Evolutionary conservation across 2,329 filamentous ascomycete species (phyloP).

Genomic region (Calonectria honghensis): DNA sequence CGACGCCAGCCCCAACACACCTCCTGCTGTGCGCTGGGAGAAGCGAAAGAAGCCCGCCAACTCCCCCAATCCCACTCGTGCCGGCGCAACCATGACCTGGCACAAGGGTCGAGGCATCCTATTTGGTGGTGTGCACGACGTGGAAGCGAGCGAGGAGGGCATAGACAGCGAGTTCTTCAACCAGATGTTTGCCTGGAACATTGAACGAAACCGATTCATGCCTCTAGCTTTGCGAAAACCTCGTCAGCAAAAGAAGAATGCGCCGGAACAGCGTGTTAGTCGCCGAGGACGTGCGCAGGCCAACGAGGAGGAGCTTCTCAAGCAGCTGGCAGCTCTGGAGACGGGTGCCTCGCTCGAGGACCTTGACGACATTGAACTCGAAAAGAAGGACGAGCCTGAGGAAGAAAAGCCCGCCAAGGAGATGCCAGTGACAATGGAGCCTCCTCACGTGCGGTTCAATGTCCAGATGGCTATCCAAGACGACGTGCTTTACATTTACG

Average conservation of each 20-base stretch:
- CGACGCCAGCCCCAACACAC: conserved; percentile 79
- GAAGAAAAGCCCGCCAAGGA: conserved; percentile 76
- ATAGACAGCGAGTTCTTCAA: conserved; percentile 99
- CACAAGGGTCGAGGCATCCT: conserved; percentile 95
- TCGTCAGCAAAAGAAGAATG: conserved; percentile 77
- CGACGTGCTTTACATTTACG: conserved; percentile 94
- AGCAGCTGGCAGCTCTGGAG: conserved; percentile 90
- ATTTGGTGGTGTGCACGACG: conserved; percentile 96
- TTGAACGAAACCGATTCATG: conserved; percentile 97
- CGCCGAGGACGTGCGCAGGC: conserved; percentile 87
- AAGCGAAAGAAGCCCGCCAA: conserved; percentile 94
- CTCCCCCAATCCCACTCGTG: conserved; percentile 86
- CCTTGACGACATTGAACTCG: conserved; percentile 69
- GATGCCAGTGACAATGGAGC: conserved; percentile 83
- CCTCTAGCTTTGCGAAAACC: conserved; percentile 85
- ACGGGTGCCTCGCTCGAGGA: conserved; percentile 80
- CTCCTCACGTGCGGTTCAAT: conserved; percentile 94
- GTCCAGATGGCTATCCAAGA: conserved; percentile 92
- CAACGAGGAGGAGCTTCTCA: conserved; percentile 91
- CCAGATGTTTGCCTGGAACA: conserved; percentile 92
- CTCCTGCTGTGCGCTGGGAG: conserved; percentile 91
- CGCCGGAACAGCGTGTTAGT: conserved; percentile 71
- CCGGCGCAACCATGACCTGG: conserved; percentile 93
- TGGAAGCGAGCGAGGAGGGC: conserved; percentile 92
- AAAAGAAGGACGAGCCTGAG: conserved; percentile 71